Base-by-base conservation (phyloP, 805 yeast species). In the Jamesozyma jinghongensis region DNA sequence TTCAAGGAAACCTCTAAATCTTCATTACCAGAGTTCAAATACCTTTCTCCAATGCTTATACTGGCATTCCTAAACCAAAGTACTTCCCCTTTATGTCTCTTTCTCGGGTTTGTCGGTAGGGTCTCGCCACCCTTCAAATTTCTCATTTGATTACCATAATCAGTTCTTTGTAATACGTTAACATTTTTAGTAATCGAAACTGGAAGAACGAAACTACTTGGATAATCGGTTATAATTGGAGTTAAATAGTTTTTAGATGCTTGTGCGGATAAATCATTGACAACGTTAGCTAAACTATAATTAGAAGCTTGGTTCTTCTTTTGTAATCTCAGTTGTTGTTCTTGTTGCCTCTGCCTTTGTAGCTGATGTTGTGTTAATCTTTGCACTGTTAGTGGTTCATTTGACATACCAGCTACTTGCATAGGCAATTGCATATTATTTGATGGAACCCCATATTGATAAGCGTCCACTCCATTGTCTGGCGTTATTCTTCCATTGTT, bases 21-120 rank as follows among this genome's bases (percentile, higher is more conserved):
- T 19, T 46, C 50, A 38, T 48, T 46, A 5, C 56, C 56, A 8
- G 52, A 49, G 45, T 62, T 60, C 12, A 59, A 42, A 12, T 69
- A 45, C 42, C 79, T 56, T 49, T 66, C 68, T 3, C 66, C 56
- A 27, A 74, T 54, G 26, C 68, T 62, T 12, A 73, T 65, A 19
- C 86, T 84, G 1, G 87, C 81, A 1, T 84, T 76, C 50, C 80
- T 70, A 57, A 75, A 81, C 84, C 87, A 82, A 13, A 82, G 57
- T 14, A 77, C 52, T 20, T 77, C 75, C 13, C 69, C 70, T 35
- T 51, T 53, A 22, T 46, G 45, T 34, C 51, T 50, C 30, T 53
- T 54, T 20, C 47, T 51, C 29, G 53, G 46, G 25, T 40, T 37
- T 13, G 47, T 46, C 2, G 37, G 44, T 31, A 54, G 52, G 7